Percentiles rank a stretch among this genome's conserved stretches.
Conservation (phyloP, 2,329 filamentous ascomycete species). For the Monosporascus sp. region DNA sequence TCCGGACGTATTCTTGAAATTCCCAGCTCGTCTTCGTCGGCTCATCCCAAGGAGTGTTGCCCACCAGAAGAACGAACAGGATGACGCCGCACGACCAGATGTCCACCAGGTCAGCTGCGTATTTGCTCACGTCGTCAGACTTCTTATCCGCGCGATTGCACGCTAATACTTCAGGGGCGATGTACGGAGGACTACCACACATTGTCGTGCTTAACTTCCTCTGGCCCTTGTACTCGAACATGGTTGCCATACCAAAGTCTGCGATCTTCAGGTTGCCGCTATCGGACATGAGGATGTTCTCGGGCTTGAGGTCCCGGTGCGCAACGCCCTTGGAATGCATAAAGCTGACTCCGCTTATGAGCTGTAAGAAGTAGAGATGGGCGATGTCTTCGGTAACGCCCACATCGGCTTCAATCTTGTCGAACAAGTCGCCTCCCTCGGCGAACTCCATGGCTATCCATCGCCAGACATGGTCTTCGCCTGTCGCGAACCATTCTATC, state of each 20-base stretch:
- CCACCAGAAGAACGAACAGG: constrained; percentile 90
- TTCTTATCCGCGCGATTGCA: constrained; percentile 44
- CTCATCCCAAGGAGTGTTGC: constrained; percentile 97
- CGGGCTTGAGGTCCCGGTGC: constrained; percentile 86
- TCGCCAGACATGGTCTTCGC: constrained; percentile 80
- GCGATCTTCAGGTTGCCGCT: constrained; percentile 88
- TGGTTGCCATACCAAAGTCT: constrained; percentile 91
- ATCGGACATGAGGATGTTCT: constrained; percentile 86
- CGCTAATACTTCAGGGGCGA: constrained; percentile 81
- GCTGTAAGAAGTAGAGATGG: constrained; percentile 91
- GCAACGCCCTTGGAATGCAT: constrained; percentile 96
- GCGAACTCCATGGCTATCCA: constrained; percentile 99
- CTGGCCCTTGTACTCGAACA: constrained; percentile 85
- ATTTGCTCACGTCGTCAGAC: constrained; percentile 49
- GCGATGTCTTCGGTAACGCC: constrained; percentile 93
- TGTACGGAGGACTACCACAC: constrained; percentile 94
- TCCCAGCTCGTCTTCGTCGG: constrained; percentile 83
- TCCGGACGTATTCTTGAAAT: constrained; percentile 79
- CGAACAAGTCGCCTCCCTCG: constrained; percentile 91
- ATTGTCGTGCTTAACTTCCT: constrained; percentile 80
- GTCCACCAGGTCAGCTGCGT: constrained; percentile 76
- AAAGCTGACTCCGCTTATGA: constrained; percentile 84
- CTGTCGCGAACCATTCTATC: constrained; percentile 85
- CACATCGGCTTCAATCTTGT: constrained; percentile 98
- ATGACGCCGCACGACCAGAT: constrained; percentile 98